Evolutionary conservation across 73 alveolate genomes (phyloP).

Genomic region (Blepharisma stoltei): DNA sequence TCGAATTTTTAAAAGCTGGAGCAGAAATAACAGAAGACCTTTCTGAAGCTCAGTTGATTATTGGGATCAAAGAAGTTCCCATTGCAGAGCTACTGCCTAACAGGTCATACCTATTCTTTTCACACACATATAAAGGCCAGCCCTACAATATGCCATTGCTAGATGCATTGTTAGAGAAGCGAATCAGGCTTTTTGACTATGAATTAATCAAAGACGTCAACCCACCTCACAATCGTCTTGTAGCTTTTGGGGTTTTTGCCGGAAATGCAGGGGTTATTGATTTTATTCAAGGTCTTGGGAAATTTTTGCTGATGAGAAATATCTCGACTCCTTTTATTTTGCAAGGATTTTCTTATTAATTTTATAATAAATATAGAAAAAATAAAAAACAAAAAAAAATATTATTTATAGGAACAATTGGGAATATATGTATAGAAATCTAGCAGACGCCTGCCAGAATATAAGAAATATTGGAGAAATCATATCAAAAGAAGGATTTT

Average conservation of each 20-base stretch:
- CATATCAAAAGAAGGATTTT: constrained; percentile 60
- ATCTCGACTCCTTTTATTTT: constrained; percentile 62
- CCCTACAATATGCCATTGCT: constrained; percentile 72
- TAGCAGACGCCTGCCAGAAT: constrained; percentile 48
- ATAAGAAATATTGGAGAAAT: constrained; percentile 49
- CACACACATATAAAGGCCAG: constrained; percentile 81
- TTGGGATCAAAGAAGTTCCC: constrained; percentile 82
- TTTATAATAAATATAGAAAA: no score
- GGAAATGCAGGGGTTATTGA: constrained; percentile 84
- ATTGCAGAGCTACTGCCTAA: constrained; percentile 50
- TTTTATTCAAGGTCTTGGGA: constrained; percentile 78
- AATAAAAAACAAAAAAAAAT: no score
- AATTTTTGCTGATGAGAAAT: constrained; percentile 57
- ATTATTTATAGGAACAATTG: no score
- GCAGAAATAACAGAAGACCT: constrained; percentile 68
- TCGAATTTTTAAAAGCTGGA: constrained; percentile 71
- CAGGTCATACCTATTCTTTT: constrained; percentile 73
- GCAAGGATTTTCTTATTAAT: constrained; percentile 67
- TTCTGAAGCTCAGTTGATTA: constrained; percentile 57
- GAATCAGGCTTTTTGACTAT: constrained; percentile 72
- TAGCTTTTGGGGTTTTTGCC: constrained; percentile 79
- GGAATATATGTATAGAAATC: constrained; percentile 62
- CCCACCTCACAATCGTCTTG: constrained; percentile 44
- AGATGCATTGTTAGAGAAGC: constrained; percentile 65
- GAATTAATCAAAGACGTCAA: constrained; percentile 64